Percentiles rank a stretch among this genome's conserved stretches.
Conservation (phyloP, 305 asterid species). For the Plantago coronopus region DNA sequence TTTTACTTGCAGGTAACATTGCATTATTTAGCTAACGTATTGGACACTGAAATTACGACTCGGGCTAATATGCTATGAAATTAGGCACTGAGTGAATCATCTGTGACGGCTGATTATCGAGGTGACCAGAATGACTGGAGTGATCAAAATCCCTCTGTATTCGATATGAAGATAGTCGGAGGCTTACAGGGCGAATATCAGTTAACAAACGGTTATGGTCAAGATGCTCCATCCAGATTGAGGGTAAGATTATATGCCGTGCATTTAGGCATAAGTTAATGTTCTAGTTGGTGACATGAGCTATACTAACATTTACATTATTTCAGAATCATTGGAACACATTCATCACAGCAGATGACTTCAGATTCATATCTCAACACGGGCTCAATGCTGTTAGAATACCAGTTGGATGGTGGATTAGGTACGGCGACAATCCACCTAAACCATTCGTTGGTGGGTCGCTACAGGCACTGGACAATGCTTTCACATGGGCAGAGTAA, state of each 20-base stretch:
- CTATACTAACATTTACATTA: no score
- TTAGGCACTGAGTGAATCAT: conserved; percentile 3
- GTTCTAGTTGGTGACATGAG: no score
- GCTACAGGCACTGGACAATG: conserved; percentile 55
- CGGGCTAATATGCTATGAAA: not conserved
- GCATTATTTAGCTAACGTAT: not conserved
- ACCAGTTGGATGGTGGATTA: conserved; percentile 90
- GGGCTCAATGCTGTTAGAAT: conserved; percentile 67
- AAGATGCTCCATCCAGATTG: not conserved
- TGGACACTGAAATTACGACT: no score
- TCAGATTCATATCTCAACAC: conserved; percentile 44
- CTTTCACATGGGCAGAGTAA: conserved; percentile 71
- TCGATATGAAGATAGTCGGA: not conserved
- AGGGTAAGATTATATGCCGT: not conserved
- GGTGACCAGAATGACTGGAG: conserved; percentile 1
- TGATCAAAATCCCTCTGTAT: conserved; percentile 6
- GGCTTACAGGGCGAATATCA: conserved; percentile 5
- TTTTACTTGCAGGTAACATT: conserved; percentile 49
- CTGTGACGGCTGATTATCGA: conserved; percentile 4
- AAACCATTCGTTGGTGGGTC: conserved; percentile 75
- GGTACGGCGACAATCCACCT: conserved; percentile 53
- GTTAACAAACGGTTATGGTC: conserved; percentile 7
- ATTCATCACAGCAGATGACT: conserved; percentile 61
- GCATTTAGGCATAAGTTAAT: not conserved
- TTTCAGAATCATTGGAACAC: conserved; percentile 64